These are phyloP conservation scores for Helianthus annuus DNA, from an alignment of 129 eudicot genomes.

Conservation along the genomic window DNA sequence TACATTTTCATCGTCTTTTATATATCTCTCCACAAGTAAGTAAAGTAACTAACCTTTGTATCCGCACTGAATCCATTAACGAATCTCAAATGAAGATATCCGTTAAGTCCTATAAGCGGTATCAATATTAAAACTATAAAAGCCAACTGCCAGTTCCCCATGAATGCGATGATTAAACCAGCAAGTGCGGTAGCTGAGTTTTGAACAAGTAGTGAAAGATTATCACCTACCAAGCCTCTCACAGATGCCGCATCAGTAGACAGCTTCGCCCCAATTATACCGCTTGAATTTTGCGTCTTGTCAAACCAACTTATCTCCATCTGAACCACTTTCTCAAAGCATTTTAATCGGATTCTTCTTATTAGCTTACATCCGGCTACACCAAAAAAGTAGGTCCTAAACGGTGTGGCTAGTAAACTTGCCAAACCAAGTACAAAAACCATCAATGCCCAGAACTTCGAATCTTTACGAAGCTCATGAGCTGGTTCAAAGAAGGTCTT, in stretches of 20 bases:
- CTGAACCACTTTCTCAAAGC: constrained; percentile 65
- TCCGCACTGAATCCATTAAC: constrained; percentile 75
- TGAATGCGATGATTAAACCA: constrained; percentile 64
- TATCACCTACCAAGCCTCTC: constrained; percentile 79
- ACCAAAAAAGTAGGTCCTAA: constrained; percentile 62
- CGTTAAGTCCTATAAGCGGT: constrained; percentile 68
- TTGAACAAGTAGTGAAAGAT: constrained; percentile 70
- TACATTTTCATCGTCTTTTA: not conserved
- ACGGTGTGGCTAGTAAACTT: constrained; percentile 55
- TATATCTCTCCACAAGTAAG: too few species aligned
- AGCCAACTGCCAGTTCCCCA: constrained; percentile 80
- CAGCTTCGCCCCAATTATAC: constrained; percentile 75
- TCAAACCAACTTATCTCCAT: constrained; percentile 95
- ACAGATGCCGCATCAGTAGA: constrained; percentile 77
- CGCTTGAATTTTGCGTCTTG: constrained; percentile 69
- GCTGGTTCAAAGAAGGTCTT: constrained; percentile 60
- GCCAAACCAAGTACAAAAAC: constrained; percentile 63
- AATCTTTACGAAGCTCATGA: constrained; percentile 53
- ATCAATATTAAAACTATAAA: constrained; percentile 59
- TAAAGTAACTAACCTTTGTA: constrained; percentile 58
- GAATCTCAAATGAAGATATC: constrained; percentile 64
- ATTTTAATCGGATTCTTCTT: constrained; percentile 56
- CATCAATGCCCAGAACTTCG: constrained; percentile 76
- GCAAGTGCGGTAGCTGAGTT: constrained; percentile 49
- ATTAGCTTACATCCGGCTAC: constrained; percentile 76